Base-by-base conservation (phyloP, 169 alveolate species). In the Neospora caninum region DNA sequence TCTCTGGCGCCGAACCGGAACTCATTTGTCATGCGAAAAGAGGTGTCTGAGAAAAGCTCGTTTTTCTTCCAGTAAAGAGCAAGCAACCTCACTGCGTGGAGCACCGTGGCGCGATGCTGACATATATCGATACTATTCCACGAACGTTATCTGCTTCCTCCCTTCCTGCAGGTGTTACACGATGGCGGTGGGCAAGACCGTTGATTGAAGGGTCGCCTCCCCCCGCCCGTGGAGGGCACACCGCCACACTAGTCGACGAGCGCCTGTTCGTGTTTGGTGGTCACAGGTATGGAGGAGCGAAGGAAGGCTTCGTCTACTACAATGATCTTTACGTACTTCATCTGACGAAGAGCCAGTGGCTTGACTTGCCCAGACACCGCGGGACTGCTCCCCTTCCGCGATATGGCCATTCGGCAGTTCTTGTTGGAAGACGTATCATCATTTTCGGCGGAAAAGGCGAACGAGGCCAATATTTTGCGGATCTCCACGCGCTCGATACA, bases 311-410 rank as follows among this genome's bases (percentile, higher is more conserved):
- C 94, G 95, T 93, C 53, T 98, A 97, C 89, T 93, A 97, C 87
- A 98, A 98, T 92, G 99, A 97, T 80, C 97, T 98, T 31, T 97
- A 97, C 73, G 97, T 97, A 25, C 93, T 98, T 58, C 98, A 98
- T 96, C 98, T 98, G 0, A 97, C 97, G 92, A 95, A 97, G 49
- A 97, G 97, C 89, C 94, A 97, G 95, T 98, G 99, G 99, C 94
- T 95, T 83, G 96, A 36, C 82, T 54, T 96, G 88, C 98, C 98
- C 34, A 95, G 96, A 64, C 95, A 96, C 41, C 93, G 96, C 73
- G 99, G 99, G 39, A 97, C 98, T 64, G 98, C 98, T 34, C 99
- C 99, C 45, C 97, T 97, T 34, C 96, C 98, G 9, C 91, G 99
- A 80, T 98, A 98, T 88, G 98, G 98, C 80, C 99, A 98, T 92